These are phyloP conservation scores for Clarireedia hainanense DNA, from an alignment of 2,329 filamentous ascomycete species.

Conservation along the genomic window DNA sequence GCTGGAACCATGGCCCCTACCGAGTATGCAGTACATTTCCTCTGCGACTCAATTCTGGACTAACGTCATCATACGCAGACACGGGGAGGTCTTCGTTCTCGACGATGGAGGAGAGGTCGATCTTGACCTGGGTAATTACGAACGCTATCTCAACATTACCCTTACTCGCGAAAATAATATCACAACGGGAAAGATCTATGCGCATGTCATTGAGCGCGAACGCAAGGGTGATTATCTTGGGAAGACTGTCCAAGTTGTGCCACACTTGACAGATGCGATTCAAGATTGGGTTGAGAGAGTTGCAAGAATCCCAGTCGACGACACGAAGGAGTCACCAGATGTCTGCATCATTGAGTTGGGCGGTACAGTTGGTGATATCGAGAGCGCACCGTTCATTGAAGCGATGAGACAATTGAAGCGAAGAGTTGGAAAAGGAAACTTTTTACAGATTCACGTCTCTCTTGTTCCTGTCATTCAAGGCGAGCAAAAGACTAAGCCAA, in stretches of 20 bases:
- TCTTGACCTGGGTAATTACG: slow-evolving; percentile 69
- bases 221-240: slow-evolving; percentile 64
- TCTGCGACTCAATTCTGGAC: slow-evolving; percentile 16
- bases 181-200: slow-evolving; percentile 94
- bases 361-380: slow-evolving; percentile 72
- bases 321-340: slow-evolving; percentile 74
- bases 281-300: slow-evolving; percentile 90
- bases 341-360: slow-evolving; percentile 78
- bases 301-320: slow-evolving; percentile 76
- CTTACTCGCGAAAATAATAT: slow-evolving; percentile 88
- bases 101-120: slow-evolving; percentile 74
- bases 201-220: slow-evolving; percentile 72
- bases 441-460: slow-evolving; percentile 82
- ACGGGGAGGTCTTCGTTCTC: slow-evolving; percentile 85
- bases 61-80: slow-evolving; percentile 40
- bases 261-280: slow-evolving; percentile 85
- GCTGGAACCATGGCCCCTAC: slow-evolving; percentile 57
- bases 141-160: slow-evolving; percentile 73
- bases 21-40: slow-evolving; percentile 37
- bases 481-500: slow-evolving; percentile 96
- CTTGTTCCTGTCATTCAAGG: slow-evolving; percentile 63
- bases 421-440: slow-evolving; percentile 68
- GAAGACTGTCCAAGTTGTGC: slow-evolving; percentile 83
- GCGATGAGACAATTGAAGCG: slow-evolving; percentile 73
- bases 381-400: slow-evolving; percentile 81